phyloP scores from a whole-genome alignment of 768 basidiomycete species.

The Leucocoprinus birnbaumii region DNA sequence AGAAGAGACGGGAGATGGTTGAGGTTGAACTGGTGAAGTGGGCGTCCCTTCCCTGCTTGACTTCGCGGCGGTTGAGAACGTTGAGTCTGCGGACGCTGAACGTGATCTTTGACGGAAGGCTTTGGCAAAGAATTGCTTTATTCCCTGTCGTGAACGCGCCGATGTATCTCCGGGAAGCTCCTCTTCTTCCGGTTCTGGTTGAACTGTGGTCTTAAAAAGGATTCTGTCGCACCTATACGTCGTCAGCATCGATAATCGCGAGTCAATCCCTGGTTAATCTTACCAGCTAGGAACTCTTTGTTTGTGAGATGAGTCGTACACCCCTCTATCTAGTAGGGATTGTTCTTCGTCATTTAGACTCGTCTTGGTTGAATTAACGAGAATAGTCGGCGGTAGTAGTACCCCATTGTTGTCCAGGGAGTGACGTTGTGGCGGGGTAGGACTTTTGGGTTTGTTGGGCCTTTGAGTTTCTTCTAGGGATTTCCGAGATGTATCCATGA shows the following conservation, averaged over 20 bases:
- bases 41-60: not conserved
- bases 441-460: conserved; percentile 10
- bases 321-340: conserved; percentile 50
- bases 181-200: conserved; percentile 40
- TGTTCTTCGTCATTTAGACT: conserved; percentile 30
- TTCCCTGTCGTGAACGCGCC: conserved; percentile 18
- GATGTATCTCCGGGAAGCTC: conserved; percentile 11
- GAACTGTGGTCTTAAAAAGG: conserved; percentile 73
- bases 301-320: conserved; percentile 81
- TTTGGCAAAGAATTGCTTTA: conserved; percentile 30
- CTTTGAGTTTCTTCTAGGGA: conserved; percentile 17
- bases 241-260: not conserved
- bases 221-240: conserved; percentile 80
- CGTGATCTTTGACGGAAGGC: conserved; percentile 26
- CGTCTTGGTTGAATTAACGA: conserved; percentile 30
- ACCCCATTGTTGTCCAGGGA: conserved; percentile 15
- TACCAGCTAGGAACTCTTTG: conserved; percentile 84
- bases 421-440: not conserved
- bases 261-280: conserved; percentile 18
- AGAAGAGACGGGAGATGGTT: not conserved
- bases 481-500: conserved; percentile 12
- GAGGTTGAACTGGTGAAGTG: not conserved
- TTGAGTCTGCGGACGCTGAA: conserved; percentile 1
- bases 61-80: not conserved
- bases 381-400: conserved; percentile 23